These are phyloP conservation scores for Zizania palustris DNA, from an alignment of 202 grass and related monocot genomes.

Conservation along the genomic window DNA sequence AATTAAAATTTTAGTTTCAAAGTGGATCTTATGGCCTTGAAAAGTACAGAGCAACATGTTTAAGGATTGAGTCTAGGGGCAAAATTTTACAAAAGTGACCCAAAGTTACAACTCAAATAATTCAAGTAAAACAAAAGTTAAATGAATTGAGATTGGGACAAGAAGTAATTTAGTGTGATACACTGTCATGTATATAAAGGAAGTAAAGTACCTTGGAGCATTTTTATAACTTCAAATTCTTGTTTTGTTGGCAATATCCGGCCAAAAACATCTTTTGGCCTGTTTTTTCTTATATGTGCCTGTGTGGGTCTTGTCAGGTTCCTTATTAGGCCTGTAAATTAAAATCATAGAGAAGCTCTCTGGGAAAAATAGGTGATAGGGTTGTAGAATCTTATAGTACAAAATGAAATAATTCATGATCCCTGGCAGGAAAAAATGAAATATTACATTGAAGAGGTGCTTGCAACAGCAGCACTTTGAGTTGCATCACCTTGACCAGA, in stretches of 20 bases:
- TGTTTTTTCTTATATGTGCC: constrained; percentile 68
- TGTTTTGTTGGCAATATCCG: constrained; percentile 79
- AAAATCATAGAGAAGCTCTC: background rate
- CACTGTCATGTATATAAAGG: background rate
- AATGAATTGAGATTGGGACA: background rate
- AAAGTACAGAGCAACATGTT: no score
- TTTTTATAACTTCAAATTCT: constrained; percentile 97
- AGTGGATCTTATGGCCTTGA: no score
- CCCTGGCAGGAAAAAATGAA: constrained; percentile 2
- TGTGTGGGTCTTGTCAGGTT: constrained; percentile 43
- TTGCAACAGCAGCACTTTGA: constrained; percentile 50
- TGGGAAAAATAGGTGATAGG: background rate
- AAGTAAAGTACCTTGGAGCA: constrained; percentile 73
- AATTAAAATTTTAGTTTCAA: no score
- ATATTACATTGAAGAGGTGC: constrained; percentile 58
- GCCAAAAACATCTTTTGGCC: constrained; percentile 94
- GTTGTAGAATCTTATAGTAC: background rate
- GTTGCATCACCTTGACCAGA: constrained; percentile 41
- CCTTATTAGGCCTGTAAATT: constrained; percentile 50
- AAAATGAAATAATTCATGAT: background rate
- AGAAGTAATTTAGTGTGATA: background rate
- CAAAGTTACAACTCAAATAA: background rate
- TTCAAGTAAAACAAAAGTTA: background rate
- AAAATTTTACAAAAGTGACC: background rate
- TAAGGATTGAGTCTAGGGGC: no score